Evolutionary conservation across 768 basidiomycete genomes (phyloP), one percentile per base, ranked within the genome.

Genomic region (Amanita muscaria): DNA sequence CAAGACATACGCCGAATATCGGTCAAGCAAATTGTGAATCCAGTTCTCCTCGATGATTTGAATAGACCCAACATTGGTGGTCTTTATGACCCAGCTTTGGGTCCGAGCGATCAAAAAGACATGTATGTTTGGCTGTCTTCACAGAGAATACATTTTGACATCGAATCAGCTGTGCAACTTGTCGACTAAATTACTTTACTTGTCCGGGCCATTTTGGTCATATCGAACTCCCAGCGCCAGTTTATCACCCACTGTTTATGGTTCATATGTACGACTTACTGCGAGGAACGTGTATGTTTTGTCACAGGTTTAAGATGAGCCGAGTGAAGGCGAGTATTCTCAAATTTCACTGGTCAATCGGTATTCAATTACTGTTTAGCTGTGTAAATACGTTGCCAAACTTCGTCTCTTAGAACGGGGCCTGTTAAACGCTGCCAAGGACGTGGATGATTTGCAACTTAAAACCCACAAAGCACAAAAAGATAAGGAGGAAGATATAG

Each of bases 121-220:
- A 82, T 99, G 94, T 97, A 52, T 50, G 91, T 77, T 19, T 11
- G 37, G 30, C 29, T 46, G 25, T 44, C 22, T 23, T 23, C 38
- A 40, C 36, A 37, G 8, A 34, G 21, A 34, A 5, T 44, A 49
- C 56, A 40, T 50, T 41, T 40, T 54, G 39, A 49, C 22, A 31
- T 33, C 47, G 25, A 21, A 38, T 18, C 59, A 99, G 94, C 48
- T 99, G 96, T 61, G 71, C 85, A 51, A 96, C 96, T 64, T 99
- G 96, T 60, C 83, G 76, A 47, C 76, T 96, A 56, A 88, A 80
- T 37, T 94, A 91, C 58, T 98, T 84, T 67, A 83, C 84, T 48
- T 99, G 96, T 62, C 93, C 96, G 2, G 96, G 96, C 14, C 96
- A 99, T 64, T 99, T 86, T 65, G 96, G 96, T 16, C 96, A 98